These are phyloP conservation scores for Emericellopsis cladophorae DNA, from an alignment of 2,329 filamentous ascomycete genomes.

Conservation along the genomic window DNA sequence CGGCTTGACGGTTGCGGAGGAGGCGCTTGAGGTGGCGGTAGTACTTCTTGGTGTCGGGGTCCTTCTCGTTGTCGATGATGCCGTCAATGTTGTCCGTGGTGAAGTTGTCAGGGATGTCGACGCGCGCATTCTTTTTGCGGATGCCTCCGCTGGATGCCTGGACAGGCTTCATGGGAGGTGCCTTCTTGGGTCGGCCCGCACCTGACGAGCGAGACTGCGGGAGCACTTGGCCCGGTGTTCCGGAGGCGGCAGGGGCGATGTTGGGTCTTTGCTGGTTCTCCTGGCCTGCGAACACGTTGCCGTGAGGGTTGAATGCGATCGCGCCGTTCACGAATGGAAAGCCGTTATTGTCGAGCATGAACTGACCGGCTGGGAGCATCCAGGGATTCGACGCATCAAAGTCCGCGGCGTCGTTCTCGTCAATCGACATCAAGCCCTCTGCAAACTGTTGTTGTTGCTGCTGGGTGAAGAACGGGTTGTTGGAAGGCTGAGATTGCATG, in stretches of 20 bases:
- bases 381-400: conserved; percentile 12
- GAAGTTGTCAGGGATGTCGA: conserved; percentile 89
- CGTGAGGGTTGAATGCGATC: conserved; percentile 35
- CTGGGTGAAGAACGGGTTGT: conserved; percentile 48
- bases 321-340: conserved; percentile 17
- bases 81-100: conserved; percentile 92
- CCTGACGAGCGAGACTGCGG: no score
- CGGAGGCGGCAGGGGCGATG: no score
- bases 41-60: conserved; percentile 93
- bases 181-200: no score
- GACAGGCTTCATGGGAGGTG: conserved; percentile 33
- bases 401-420: conserved; percentile 30
- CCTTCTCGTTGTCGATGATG: conserved; percentile 74
- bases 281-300: conserved; percentile 37
- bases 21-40: conserved; percentile 96
- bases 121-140: conserved; percentile 96
- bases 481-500: conserved; percentile 51
- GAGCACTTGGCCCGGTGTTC: no score
- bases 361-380: conserved; percentile 9
- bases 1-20: conserved; percentile 64
- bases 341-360: conserved; percentile 17
- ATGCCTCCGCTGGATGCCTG: conserved; percentile 52
- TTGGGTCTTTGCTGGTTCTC: no score
- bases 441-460: conserved; percentile 30
- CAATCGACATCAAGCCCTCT: conserved; percentile 54